Percentiles rank a stretch among this genome's conserved stretches.
Conservation (phyloP, 345 rosid species). For the Adansonia digitata region DNA sequence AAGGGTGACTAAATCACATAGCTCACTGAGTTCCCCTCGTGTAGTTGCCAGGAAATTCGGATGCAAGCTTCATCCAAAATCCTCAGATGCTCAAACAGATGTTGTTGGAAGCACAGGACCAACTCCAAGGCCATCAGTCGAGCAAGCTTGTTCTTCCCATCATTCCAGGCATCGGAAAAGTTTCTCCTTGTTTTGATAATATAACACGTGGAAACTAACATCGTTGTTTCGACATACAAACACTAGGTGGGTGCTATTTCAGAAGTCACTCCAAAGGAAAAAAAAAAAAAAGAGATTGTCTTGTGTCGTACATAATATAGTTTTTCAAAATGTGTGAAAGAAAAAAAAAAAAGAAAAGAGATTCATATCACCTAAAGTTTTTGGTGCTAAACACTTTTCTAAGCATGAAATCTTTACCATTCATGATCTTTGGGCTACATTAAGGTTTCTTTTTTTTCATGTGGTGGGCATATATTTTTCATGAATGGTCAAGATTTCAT, state of each 20-base stretch:
- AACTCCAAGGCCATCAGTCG: constrained; percentile 51
- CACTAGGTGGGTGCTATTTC: not conserved
- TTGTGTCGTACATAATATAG: constrained; percentile 12
- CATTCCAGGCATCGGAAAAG: constrained; percentile 77
- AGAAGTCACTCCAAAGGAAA: not conserved
- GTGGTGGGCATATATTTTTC: not conserved
- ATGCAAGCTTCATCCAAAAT: constrained; percentile 64
- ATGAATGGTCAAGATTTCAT: constrained; percentile 14
- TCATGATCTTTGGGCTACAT: not conserved
- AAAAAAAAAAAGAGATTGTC: not conserved
- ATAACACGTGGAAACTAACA: not conserved
- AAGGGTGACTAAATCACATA: constrained; percentile 61
- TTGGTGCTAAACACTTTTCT: not conserved
- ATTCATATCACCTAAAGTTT: constrained; percentile 10
- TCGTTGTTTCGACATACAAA: not conserved
- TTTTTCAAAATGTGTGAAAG: not conserved
- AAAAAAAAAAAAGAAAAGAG: constrained; percentile 11
- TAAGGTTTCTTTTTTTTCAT: not conserved
- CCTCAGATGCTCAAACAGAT: constrained; percentile 50
- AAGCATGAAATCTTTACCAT: constrained; percentile 9
- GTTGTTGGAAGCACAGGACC: constrained; percentile 30
- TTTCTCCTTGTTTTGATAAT: constrained; percentile 59
- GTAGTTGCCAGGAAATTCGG: constrained; percentile 53
- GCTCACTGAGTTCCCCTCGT: constrained; percentile 70
- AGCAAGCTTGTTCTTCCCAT: constrained; percentile 47